phyloP scores from a whole-genome alignment of 805 yeast genomes.

The Cyberlindnera meyerae region DNA sequence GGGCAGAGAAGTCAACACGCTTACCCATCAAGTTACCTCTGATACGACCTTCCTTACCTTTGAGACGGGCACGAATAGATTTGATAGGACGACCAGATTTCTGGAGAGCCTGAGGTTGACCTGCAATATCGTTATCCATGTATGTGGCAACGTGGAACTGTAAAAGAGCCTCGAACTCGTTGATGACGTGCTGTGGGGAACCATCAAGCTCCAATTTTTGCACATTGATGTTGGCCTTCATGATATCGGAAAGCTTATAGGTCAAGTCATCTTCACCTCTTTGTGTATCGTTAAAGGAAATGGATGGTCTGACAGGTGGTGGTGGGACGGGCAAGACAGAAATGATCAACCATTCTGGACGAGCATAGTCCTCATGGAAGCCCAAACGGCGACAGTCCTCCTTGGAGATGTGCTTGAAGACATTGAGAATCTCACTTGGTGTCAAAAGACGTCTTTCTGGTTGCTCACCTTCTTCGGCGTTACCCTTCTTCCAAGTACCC shows the following conservation, averaged over 20 bases:
- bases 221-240: slow-evolving; percentile 96
- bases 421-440: slow-evolving; percentile 85
- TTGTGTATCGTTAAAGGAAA: slow-evolving; percentile 96
- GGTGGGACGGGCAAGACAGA: slow-evolving; percentile 99
- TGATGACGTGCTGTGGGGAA: slow-evolving; percentile 96
- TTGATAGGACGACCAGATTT: slow-evolving; percentile 98
- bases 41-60: slow-evolving; percentile 98
- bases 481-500: slow-evolving; percentile 97
- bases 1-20: slow-evolving; percentile 98
- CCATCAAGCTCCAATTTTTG: slow-evolving; percentile 97
- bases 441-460: slow-evolving; percentile 87
- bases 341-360: slow-evolving; percentile 98
- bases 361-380: slow-evolving; percentile 90
- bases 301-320: slow-evolving; percentile 98
- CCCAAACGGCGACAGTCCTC: slow-evolving; percentile 83
- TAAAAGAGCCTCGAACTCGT: slow-evolving; percentile 89
- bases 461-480: slow-evolving; percentile 75
- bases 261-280: slow-evolving; percentile 99
- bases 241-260: slow-evolving; percentile 91
- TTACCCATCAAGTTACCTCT: slow-evolving; percentile 99
- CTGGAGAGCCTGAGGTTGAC: slow-evolving; percentile 98
- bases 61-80: slow-evolving; percentile 97
- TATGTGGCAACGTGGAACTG: slow-evolving; percentile 99
- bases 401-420: slow-evolving; percentile 83
- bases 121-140: slow-evolving; percentile 99